Base-by-base conservation (phyloP, 2,329 filamentous ascomycete species). In the Phymatotrichopsis omnivora region DNA sequence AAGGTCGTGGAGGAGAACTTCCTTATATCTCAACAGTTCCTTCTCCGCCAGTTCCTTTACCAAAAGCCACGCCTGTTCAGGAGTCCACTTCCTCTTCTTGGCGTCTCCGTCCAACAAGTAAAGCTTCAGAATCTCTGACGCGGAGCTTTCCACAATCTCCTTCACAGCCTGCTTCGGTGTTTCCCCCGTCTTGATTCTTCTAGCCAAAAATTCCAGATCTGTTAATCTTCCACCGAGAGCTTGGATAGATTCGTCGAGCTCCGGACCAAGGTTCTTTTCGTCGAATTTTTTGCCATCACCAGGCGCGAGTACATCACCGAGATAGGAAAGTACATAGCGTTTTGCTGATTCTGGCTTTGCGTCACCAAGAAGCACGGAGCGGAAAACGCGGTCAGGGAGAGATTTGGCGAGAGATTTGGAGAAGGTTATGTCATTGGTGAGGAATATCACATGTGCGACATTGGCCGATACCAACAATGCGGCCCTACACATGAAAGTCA, bases 151-250 rank as follows among this genome's bases (percentile, higher is more conserved):
- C 42, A 94, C 82, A 52, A 98, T 96, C 54, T 94, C 86, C 17
- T 78, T 70, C 2, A 95, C 80, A 2, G 91, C 91, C 56, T 81
- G 73, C 53, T 72, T 74, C 1, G 91, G 91, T 2, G 74, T 81
- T 62, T 95, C 86, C 12, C 91, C 89, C 1, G 82, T 78, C 64
- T 85, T 85, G 57, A 98, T 82, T 14, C 91, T 75, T 27, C 89
- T 78, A n/a, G 87, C 82, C 32, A 98, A 76, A 60, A 91, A 93
- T 61, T 96, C 89, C 16, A 98, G 78, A 60, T 98, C 91, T 0
- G 86, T 94, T n/a, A 98, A 72, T 3, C 91, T 83, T 2, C 91
- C 91, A 17, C 91, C 91, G 1, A 98, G 73, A 0, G 79, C 74
- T 22, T 78, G 74, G 54, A 96, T 93, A 56, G 83, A 87, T 22